These are phyloP conservation scores for Cryphonectria japonica DNA, from an alignment of 2,329 filamentous ascomycete genomes.

Conservation along the genomic window DNA sequence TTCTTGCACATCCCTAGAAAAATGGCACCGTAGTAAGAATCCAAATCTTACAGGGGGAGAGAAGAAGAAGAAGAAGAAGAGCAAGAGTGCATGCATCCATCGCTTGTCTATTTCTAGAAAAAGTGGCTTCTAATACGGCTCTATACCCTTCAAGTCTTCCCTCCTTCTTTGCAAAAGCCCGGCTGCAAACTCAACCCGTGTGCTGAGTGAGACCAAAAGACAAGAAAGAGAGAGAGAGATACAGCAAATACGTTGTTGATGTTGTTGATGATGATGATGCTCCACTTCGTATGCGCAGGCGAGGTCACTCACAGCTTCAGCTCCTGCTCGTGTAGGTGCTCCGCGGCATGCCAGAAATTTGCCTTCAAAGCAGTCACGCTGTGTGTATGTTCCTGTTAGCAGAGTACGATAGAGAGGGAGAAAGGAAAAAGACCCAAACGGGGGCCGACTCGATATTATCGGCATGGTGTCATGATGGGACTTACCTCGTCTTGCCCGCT, in stretches of 20 bases:
- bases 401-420: not conserved
- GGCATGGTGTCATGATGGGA: conserved; percentile 22
- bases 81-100: conserved; percentile 30
- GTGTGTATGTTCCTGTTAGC: conserved; percentile 23
- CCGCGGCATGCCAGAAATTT: conserved; percentile 81
- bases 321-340: conserved; percentile 68
- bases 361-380: conserved; percentile 90
- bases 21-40: conserved; percentile 41
- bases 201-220: not conserved
- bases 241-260: conserved; percentile 11
- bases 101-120: conserved; percentile 32
- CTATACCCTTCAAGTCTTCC: conserved; percentile 14
- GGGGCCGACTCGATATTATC: not conserved
- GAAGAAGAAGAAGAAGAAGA: conserved; percentile 3
- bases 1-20: conserved; percentile 27
- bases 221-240: conserved; percentile 4
- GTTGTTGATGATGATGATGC: conserved; percentile 19
- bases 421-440: no score
- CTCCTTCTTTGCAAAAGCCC: not conserved
- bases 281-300: conserved; percentile 23
- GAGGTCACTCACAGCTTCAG: conserved; percentile 76
- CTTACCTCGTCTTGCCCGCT: conserved; percentile 82
- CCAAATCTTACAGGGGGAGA: conserved; percentile 33
- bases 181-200: not conserved
- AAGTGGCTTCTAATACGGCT: conserved; percentile 29